A percentile compares a stretch with the other conserved stretches of the same genome.
Conservation (phyloP, 176 grass and related monocot species). For the Dactylis glomerata region DNA sequence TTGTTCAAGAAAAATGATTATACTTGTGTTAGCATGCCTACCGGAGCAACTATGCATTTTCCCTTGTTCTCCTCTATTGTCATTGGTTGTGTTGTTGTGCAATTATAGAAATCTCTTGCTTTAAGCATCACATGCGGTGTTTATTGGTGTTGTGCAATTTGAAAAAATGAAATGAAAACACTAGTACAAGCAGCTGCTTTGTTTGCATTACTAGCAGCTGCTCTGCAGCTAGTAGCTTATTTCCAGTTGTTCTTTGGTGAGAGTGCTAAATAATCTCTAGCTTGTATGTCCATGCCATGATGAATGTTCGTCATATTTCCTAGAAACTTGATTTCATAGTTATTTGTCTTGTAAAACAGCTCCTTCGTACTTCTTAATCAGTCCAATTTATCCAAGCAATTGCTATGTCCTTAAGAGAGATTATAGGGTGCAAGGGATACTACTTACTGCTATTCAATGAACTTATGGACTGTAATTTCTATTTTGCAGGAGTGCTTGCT, state of each 20-base stretch:
- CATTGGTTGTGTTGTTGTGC: too few relatives aligned
- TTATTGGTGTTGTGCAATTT: too few relatives aligned
- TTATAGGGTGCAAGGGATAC: neutral
- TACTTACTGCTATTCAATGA: neutral
- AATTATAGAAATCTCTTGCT: too few relatives aligned
- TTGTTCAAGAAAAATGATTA: too few relatives aligned
- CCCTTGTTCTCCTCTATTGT: too few relatives aligned
- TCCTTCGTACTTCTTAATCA: neutral
- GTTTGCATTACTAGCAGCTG: too few relatives aligned
- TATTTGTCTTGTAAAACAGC: neutral
- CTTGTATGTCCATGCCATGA: neutral
- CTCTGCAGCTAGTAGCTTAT: too few relatives aligned
- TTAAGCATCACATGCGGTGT: too few relatives aligned
- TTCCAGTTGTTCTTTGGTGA: neutral
- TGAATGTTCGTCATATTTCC: neutral
- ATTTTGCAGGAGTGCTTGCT: conserved; percentile 63
- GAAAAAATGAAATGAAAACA: too few relatives aligned
- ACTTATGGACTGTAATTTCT: neutral
- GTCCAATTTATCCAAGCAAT: neutral
- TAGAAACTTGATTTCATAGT: neutral
- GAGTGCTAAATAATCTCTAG: neutral
- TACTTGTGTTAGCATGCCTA: too few relatives aligned
- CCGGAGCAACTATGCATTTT: too few relatives aligned
- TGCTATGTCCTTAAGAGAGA: neutral
- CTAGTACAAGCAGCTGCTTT: too few relatives aligned